A percentile compares a stretch with the other conserved stretches of the same genome.
Evolutionary conservation across 495 filamentous ascomycete species (phyloP).

Genomic region (Pseudevernia furfuracea): DNA sequence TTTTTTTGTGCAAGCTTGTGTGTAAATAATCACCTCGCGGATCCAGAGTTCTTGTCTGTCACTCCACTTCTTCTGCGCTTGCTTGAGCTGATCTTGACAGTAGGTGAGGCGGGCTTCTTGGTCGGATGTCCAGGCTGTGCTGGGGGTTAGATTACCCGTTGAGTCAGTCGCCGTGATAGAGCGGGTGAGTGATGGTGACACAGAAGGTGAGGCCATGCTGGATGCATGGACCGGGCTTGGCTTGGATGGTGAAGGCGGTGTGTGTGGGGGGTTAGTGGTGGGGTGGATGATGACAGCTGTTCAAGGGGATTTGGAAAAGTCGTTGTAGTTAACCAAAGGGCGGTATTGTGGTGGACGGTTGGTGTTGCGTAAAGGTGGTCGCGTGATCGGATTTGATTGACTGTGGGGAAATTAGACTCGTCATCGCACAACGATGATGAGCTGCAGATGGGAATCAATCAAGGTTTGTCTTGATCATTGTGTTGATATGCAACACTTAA

Average conservation of each 20-base stretch:
- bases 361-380: neutral
- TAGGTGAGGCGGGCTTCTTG: slow-evolving; percentile 18
- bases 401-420: neutral
- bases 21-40: slow-evolving; percentile 26
- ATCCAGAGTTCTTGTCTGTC: slow-evolving; percentile 26
- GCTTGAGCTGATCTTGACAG: slow-evolving; percentile 18
- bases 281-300: neutral
- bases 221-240: slow-evolving; percentile 9
- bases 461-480: neutral
- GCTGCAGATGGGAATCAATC: neutral
- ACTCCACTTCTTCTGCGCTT: slow-evolving; percentile 22
- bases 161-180: neutral
- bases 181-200: slow-evolving; percentile 6
- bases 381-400: neutral
- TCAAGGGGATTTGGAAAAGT: neutral
- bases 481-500: neutral
- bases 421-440: neutral
- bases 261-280: neutral
- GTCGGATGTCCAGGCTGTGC: slow-evolving; percentile 13
- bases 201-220: slow-evolving; percentile 8
- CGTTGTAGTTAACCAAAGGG: neutral
- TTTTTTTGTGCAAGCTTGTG: too few species aligned
- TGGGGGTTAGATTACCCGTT: slow-evolving; percentile 1
- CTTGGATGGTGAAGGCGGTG: neutral
- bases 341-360: neutral